Conservation (phyloP, 2,329 filamentous ascomycete species). For the Phialophora verrucosa region DNA sequence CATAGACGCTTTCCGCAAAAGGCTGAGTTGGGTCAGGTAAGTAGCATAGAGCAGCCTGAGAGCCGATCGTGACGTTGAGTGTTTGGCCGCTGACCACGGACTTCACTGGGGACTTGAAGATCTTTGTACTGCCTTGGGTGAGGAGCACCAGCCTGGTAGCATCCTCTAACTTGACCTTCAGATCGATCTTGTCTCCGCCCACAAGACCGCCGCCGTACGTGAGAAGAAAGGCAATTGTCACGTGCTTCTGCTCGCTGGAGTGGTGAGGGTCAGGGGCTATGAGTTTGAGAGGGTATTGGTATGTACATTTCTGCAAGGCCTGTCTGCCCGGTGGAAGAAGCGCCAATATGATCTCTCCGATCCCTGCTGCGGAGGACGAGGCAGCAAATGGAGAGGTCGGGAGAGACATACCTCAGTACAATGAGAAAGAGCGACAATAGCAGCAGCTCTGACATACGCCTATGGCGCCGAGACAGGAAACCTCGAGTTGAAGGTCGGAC, state of each 20-base stretch:
- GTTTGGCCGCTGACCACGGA: slow-evolving; percentile 51
- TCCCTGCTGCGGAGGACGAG: slow-evolving; percentile 74
- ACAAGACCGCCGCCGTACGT: slow-evolving; percentile 95
- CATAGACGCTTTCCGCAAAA: slow-evolving; percentile 81
- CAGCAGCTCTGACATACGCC: not conserved
- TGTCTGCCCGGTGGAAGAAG: slow-evolving; percentile 74
- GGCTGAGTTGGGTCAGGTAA: slow-evolving; percentile 94
- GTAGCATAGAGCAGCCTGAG: slow-evolving; percentile 62
- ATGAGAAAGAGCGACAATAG: not conserved
- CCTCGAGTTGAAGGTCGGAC: too few relatives aligned
- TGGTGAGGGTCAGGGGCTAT: slow-evolving; percentile 76
- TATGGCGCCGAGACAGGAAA: not conserved
- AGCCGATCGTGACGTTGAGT: slow-evolving; percentile 56
- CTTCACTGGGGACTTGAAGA: slow-evolving; percentile 76
- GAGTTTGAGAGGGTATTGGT: slow-evolving; percentile 94
- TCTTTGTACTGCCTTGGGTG: slow-evolving; percentile 86
- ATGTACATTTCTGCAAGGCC: slow-evolving; percentile 75
- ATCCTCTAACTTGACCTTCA: slow-evolving; percentile 69
- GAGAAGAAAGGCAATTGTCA: slow-evolving; percentile 74
- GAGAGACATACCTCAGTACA: slow-evolving; percentile 32
- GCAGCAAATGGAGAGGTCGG: slow-evolving; percentile 73
- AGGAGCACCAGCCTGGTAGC: slow-evolving; percentile 68
- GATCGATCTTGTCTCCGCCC: slow-evolving; percentile 79
- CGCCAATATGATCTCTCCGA: slow-evolving; percentile 76
- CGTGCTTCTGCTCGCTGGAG: slow-evolving; percentile 56